Conservation (phyloP, 495 filamentous ascomycete species). For the Neurospora discreta region DNA sequence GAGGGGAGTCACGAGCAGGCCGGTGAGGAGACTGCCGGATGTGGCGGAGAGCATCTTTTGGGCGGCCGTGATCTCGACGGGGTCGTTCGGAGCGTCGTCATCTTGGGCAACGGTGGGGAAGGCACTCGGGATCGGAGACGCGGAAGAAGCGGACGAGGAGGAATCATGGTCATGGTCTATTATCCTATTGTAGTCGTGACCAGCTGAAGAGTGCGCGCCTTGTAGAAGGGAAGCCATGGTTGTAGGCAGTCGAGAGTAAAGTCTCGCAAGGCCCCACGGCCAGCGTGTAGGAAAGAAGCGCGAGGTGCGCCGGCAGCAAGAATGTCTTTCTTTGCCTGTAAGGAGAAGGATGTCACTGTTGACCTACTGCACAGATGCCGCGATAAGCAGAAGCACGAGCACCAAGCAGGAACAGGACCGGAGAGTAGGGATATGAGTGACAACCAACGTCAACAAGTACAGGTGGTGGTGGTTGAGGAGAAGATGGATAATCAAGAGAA, state of each 20-base stretch:
- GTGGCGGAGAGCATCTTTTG: conserved; percentile 96
- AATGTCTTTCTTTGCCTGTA: not conserved
- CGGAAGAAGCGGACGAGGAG: conserved; percentile 10
- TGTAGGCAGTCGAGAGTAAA: not conserved
- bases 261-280: not conserved
- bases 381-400: not conserved
- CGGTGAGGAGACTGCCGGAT: conserved; percentile 79
- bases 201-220: not conserved
- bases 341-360: not conserved
- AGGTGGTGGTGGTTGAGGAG: not conserved
- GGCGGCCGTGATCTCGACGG: conserved; percentile 54
- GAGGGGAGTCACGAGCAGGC: conserved; percentile 83
- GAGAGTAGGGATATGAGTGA: not conserved
- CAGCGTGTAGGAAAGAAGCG: not conserved
- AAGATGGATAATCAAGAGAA: not conserved
- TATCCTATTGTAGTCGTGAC: conserved; percentile 14
- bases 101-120: conserved; percentile 1
- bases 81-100: conserved; percentile 23
- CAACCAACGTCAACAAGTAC: not conserved
- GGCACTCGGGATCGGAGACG: conserved; percentile 14
- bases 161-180: not conserved
- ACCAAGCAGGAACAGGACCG: not conserved
- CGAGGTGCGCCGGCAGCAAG: not conserved
- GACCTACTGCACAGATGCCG: not conserved
- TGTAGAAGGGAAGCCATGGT: conserved; percentile 9